These are phyloP conservation scores for Saturnispora ahearnii DNA, from an alignment of 805 yeast genomes.

Conservation along the genomic window DNA sequence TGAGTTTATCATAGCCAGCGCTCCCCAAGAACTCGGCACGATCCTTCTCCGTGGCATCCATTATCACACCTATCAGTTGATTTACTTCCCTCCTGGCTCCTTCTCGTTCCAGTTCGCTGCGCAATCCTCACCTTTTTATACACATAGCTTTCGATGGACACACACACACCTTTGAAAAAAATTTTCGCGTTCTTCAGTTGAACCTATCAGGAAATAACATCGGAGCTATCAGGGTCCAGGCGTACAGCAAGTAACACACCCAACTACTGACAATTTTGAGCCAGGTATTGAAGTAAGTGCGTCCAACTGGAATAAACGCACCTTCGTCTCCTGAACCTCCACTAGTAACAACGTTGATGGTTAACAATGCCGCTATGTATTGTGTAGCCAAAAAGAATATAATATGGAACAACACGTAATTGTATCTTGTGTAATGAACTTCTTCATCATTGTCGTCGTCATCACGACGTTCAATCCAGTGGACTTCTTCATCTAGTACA, in stretches of 20 bases:
- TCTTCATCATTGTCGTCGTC: slow-evolving; percentile 38
- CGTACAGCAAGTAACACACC: slow-evolving; percentile 78
- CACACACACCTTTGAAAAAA: neutral
- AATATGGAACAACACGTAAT: slow-evolving; percentile 79
- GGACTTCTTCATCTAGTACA: slow-evolving; percentile 67
- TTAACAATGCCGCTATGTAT: slow-evolving; percentile 87
- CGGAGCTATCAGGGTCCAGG: slow-evolving; percentile 91
- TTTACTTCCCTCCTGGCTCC: neutral
- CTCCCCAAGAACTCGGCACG: slow-evolving; percentile 13
- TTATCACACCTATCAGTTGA: neutral
- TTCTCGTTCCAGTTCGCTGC: neutral
- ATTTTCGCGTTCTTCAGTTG: slow-evolving; percentile 7
- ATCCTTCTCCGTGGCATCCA: neutral
- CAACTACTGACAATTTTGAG: slow-evolving; percentile 87
- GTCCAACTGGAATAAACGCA: slow-evolving; percentile 91
- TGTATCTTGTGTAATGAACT: slow-evolving; percentile 58
- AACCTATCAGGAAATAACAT: slow-evolving; percentile 86
- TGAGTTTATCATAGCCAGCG: slow-evolving; percentile 40
- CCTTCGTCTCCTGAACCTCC: slow-evolving; percentile 65
- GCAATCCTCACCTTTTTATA: neutral
- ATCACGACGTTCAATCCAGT: slow-evolving; percentile 36
- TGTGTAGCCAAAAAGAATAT: slow-evolving; percentile 94
- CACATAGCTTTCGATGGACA: neutral
- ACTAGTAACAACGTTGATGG: slow-evolving; percentile 62
- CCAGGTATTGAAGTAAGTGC: slow-evolving; percentile 94